Conservation (phyloP, 1,139 yeast genomes). For the Zygosaccharomyces pseudobailii region DNA sequence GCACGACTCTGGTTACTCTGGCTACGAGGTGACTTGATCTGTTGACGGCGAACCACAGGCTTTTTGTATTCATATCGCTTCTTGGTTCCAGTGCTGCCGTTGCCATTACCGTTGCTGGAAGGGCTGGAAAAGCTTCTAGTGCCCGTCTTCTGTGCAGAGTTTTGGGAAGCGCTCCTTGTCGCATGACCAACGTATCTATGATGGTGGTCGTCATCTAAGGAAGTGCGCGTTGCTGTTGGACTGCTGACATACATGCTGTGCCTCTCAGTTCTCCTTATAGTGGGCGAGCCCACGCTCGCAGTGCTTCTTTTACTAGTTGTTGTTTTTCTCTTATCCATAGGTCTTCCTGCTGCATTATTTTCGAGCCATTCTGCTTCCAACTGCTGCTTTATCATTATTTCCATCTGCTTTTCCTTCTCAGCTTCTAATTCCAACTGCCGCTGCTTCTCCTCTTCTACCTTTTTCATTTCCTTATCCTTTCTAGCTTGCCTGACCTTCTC, state of each 20-base stretch:
- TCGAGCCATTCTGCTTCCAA: constrained; percentile 20
- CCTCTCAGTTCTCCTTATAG: constrained; percentile 1
- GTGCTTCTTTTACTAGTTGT: constrained; percentile 4
- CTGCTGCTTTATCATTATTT: constrained; percentile 24
- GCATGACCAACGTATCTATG: background rate
- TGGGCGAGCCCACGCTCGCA: background rate
- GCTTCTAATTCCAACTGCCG: constrained; percentile 19
- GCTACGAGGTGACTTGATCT: constrained; percentile 16
- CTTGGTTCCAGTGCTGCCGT: constrained; percentile 6
- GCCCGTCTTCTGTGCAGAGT: constrained; percentile 1
- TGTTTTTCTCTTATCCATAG: background rate
- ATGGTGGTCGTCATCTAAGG: constrained; percentile 3
- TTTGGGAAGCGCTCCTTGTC: constrained; percentile 4
- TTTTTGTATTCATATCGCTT: constrained; percentile 21
- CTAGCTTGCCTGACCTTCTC: constrained; percentile 19
- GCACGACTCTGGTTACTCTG: background rate
- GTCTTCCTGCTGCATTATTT: constrained; percentile 3
- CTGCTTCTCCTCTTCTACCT: constrained; percentile 13
- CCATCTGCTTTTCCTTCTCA: constrained; percentile 20
- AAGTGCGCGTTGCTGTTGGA: background rate
- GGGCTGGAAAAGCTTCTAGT: constrained; percentile 4
- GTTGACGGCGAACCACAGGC: constrained; percentile 23
- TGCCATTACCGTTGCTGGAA: constrained; percentile 1
- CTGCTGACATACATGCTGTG: constrained; percentile 9
- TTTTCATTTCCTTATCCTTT: constrained; percentile 11